phyloP scores from a whole-genome alignment of 495 filamentous ascomycete genomes.

The Oidiodendron maius region DNA sequence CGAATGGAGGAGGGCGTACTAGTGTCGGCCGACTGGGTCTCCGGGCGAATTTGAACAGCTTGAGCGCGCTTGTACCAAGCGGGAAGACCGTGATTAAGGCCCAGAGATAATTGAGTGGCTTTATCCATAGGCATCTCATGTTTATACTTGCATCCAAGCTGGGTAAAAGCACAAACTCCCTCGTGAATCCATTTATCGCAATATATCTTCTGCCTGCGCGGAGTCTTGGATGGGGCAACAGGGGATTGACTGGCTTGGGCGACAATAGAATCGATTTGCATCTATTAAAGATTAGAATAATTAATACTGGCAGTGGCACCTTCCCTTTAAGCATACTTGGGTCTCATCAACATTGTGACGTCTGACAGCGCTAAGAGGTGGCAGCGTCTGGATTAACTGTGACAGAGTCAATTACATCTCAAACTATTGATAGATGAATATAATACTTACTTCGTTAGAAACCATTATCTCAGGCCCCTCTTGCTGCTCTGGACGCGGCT shows the following conservation, averaged over 20 bases:
- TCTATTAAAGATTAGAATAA: conserved; percentile 2
- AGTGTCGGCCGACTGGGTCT: not conserved
- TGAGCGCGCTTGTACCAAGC: conserved; percentile 39
- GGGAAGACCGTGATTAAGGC: conserved; percentile 48
- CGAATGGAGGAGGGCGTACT: not conserved
- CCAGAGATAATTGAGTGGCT: conserved; percentile 54
- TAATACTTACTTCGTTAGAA: conserved; percentile 7
- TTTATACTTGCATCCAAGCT: conserved; percentile 80
- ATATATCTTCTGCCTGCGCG: conserved; percentile 55
- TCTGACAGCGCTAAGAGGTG: not conserved
- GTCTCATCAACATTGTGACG: not conserved
- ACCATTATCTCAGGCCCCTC: conserved; percentile 1
- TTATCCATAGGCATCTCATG: conserved; percentile 75
- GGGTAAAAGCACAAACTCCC: conserved; percentile 76
- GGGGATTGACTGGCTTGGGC: not conserved
- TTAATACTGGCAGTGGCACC: not conserved
- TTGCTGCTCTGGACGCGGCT: conserved; percentile 18
- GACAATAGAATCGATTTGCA: conserved; percentile 17
- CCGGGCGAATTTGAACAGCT: conserved; percentile 2
- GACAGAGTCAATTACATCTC: not conserved
- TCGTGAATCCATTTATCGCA: conserved; percentile 85
- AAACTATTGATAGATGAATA: not conserved
- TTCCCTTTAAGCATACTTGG: not conserved
- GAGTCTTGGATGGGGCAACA: not conserved
- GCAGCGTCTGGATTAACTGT: not conserved